Percentiles rank a stretch among this genome's conserved stretches.
Conservation (phyloP, 352 stramenopile genomes). For the Phytophthora tubulina region DNA sequence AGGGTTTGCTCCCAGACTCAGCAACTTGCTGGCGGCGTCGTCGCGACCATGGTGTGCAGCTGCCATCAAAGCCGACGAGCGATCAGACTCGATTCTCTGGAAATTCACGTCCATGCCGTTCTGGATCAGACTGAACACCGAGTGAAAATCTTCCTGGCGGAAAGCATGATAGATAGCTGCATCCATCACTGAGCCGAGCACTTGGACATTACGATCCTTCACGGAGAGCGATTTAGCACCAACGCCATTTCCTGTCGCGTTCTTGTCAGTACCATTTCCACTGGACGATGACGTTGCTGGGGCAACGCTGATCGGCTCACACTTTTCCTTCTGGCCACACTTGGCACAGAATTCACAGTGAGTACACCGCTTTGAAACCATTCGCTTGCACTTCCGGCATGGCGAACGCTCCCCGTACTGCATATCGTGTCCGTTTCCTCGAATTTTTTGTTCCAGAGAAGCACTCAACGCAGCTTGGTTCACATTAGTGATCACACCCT, state of each 20-base stretch:
- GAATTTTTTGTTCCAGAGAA: slow-evolving; percentile 80
- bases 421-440: slow-evolving; percentile 74
- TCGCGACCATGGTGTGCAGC: slow-evolving; percentile 84
- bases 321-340: slow-evolving; percentile 77
- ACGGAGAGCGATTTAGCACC: slow-evolving; percentile 59
- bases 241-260: slow-evolving; percentile 16
- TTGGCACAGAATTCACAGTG: slow-evolving; percentile 77
- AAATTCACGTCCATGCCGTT: slow-evolving; percentile 92
- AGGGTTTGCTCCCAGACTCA: slow-evolving; percentile 75
- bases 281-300: slow-evolving; percentile 16
- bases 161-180: slow-evolving; percentile 86
- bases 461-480: slow-evolving; percentile 71
- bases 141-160: slow-evolving; percentile 80
- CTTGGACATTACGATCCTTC: slow-evolving; percentile 77
- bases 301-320: slow-evolving; percentile 46
- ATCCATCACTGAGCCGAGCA: slow-evolving; percentile 87
- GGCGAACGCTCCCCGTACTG: slow-evolving; percentile 72
- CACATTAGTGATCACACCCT: slow-evolving; percentile 83
- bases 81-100: slow-evolving; percentile 80
- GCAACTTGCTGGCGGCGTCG: slow-evolving; percentile 70
- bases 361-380: slow-evolving; percentile 81
- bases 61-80: slow-evolving; percentile 80
- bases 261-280: slow-evolving; percentile 12
- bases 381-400: slow-evolving; percentile 75
- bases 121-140: slow-evolving; percentile 79